A percentile compares a stretch with the other conserved stretches of the same genome.
Conservation (phyloP, 768 basidiomycete genomes). For the Ramaria rubella region DNA sequence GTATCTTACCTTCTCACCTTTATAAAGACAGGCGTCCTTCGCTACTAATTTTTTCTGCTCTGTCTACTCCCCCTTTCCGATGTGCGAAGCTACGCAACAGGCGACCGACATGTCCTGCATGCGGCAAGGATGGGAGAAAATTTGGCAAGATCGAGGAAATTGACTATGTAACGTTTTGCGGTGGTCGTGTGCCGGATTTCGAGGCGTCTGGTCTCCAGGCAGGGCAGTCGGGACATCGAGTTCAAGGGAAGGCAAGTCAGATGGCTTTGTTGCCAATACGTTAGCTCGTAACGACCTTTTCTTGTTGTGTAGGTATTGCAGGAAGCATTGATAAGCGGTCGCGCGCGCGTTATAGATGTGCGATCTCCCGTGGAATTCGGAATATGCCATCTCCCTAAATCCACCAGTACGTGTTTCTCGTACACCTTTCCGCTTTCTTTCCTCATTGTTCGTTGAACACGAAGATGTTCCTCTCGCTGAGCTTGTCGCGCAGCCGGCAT, state of each 20-base stretch:
- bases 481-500: slow-evolving; percentile 55
- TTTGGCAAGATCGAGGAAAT: slow-evolving; percentile 43
- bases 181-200: slow-evolving; percentile 65
- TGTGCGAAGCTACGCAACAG: slow-evolving; percentile 73
- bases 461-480: slow-evolving; percentile 69
- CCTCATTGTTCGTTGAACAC: not conserved
- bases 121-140: slow-evolving; percentile 47
- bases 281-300: slow-evolving; percentile 2
- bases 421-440: not conserved
- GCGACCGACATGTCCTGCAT: slow-evolving; percentile 67
- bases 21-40: slow-evolving; percentile 51
- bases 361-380: slow-evolving; percentile 74
- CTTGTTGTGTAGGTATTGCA: slow-evolving; percentile 41
- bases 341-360: slow-evolving; percentile 61
- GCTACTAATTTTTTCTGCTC: slow-evolving; percentile 68
- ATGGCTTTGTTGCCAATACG: not conserved
- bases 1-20: slow-evolving; percentile 3
- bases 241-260: slow-evolving; percentile 35
- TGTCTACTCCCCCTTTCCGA: slow-evolving; percentile 67
- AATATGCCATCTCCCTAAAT: slow-evolving; percentile 74
- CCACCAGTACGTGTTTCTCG: slow-evolving; percentile 49
- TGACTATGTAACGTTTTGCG: slow-evolving; percentile 87
- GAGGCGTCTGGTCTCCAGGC: slow-evolving; percentile 42
- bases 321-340: slow-evolving; percentile 25
- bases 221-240: slow-evolving; percentile 33